Base-by-base conservation (phyloP, 371 early-diverging fungal species). In the Blakeslea trispora region DNA sequence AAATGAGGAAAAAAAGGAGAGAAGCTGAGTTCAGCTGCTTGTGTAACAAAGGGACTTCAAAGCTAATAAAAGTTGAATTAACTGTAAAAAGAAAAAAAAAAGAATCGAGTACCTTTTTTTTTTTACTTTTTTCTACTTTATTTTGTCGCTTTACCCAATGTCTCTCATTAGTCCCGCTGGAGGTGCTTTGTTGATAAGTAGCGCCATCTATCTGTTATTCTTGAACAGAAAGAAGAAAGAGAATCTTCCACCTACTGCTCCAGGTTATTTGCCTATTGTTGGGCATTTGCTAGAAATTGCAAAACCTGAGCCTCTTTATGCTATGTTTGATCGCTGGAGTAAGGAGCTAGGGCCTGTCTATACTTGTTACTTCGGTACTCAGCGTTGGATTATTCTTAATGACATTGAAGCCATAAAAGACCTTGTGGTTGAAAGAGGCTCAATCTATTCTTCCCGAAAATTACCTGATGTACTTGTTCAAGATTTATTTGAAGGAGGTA, bases 361-460 rank as follows among this genome's bases (percentile, higher is more conserved):
- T 53, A 80, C 75, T 2, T 53, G 74, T 31, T 60, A 74, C 24
- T 58, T 74, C 13, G 80, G 80, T 18, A 37, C 34, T 0, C 75
- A 73, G 37, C 61, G 58, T 2, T 80, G 80, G 80, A 54, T 80
- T 13, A 54, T 80, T 9, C 37, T 80, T 13, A 80, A 74, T 41
- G 67, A 69, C 3, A 39, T 55, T 15, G 63, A 72, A 3, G 52
- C 66, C 0, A 66, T 80, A 5, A 59, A 71, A 28, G 66, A 71
- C 35, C 54, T 80, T 2, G 71, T 80, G 19, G 75, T 80, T 0
- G 62, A 66, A 3, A 49, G 72, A 32, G 67, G 77, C 21, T 57
- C 59, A 0, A 57, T 74, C 10, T 80, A 76, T 47, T 80, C 80
- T 19, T 80, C 80, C 2, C 63, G 80, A 55, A 71, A 66, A 13